These are phyloP conservation scores for Sporobolomyces phaffii DNA, from an alignment of 768 basidiomycete species.

Conservation along the genomic window DNA sequence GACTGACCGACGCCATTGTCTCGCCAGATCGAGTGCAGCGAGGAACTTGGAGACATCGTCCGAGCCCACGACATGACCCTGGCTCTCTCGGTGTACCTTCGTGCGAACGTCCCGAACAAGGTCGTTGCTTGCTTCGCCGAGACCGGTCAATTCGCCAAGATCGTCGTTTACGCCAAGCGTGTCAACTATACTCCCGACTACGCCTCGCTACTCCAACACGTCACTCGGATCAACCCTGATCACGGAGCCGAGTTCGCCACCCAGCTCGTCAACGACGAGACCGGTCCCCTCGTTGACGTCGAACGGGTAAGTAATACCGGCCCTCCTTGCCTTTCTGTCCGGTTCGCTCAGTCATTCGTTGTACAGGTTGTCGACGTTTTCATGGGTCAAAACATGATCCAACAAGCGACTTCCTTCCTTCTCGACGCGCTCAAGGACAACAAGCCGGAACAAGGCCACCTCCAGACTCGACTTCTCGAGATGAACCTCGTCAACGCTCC, in stretches of 20 bases:
- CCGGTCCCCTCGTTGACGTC: conserved; percentile 83
- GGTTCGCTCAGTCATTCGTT: conserved; percentile 9
- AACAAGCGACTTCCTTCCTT: conserved; percentile 95
- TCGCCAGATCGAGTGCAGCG: conserved; percentile 84
- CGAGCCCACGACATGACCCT: conserved; percentile 92
- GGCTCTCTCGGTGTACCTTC: conserved; percentile 91
- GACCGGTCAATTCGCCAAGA: conserved; percentile 97
- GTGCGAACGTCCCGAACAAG: conserved; percentile 96
- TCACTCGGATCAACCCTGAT: conserved; percentile 93
- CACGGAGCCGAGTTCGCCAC: conserved; percentile 98
- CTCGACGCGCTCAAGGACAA: conserved; percentile 97
- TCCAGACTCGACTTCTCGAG: conserved; percentile 93
- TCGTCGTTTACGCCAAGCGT: conserved; percentile 93
- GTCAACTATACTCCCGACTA: conserved; percentile 91
- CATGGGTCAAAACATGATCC: conserved; percentile 99
- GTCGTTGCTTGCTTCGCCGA: conserved; percentile 95
- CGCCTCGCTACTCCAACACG: conserved; percentile 81
- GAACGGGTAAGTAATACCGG: conserved; percentile 60
- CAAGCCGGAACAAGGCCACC: conserved; percentile 87
- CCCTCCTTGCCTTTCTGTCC: not conserved
- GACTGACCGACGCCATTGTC: not conserved
- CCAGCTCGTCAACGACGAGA: conserved; percentile 86
- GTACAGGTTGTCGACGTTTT: conserved; percentile 89
- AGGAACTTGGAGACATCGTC: conserved; percentile 96
- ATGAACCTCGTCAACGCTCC: conserved; percentile 97